phyloP scores from a whole-genome alignment of 2,329 filamentous ascomycete species.

The Taxawa tesnikishii region DNA sequence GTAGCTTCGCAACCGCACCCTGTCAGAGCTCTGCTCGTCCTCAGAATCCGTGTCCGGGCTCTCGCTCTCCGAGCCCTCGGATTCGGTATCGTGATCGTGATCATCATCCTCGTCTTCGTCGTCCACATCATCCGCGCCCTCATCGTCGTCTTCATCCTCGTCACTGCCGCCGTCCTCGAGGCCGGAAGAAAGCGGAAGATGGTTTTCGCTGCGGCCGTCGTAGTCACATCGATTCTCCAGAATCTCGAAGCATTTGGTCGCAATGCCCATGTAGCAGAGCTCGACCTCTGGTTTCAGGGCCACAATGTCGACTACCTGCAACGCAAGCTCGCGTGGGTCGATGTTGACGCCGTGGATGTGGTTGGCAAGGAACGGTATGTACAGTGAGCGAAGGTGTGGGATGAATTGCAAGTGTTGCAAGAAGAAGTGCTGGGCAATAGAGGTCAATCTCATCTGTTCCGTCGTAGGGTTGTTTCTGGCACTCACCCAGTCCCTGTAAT shows the following conservation, averaged over 20 bases:
- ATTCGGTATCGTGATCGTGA: conserved; percentile 9
- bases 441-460: too few relatives aligned
- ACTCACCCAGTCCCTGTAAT: conserved; percentile 69
- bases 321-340: conserved; percentile 57
- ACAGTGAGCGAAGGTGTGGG: conserved; percentile 56
- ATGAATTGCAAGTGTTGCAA: conserved; percentile 62
- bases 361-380: conserved; percentile 56
- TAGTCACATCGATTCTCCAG: conserved; percentile 47
- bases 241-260: conserved; percentile 72
- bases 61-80: conserved; percentile 21
- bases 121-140: conserved; percentile 24
- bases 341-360: conserved; percentile 42
- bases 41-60: conserved; percentile 26
- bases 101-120: conserved; percentile 9
- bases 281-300: conserved; percentile 63
- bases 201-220: conserved; percentile 8
- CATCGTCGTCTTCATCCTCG: conserved; percentile 18
- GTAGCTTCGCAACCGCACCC: conserved; percentile 43
- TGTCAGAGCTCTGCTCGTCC: too few relatives aligned
- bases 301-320: conserved; percentile 68
- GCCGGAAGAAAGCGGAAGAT: not conserved
- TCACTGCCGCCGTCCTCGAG: conserved; percentile 3
- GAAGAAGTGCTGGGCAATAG: conserved; percentile 55
- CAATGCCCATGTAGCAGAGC: conserved; percentile 65
- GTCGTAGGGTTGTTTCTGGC: too few relatives aligned